Evolutionary conservation across 2,329 filamentous ascomycete species (phyloP).

Genomic region (Fusarium clavum): DNA sequence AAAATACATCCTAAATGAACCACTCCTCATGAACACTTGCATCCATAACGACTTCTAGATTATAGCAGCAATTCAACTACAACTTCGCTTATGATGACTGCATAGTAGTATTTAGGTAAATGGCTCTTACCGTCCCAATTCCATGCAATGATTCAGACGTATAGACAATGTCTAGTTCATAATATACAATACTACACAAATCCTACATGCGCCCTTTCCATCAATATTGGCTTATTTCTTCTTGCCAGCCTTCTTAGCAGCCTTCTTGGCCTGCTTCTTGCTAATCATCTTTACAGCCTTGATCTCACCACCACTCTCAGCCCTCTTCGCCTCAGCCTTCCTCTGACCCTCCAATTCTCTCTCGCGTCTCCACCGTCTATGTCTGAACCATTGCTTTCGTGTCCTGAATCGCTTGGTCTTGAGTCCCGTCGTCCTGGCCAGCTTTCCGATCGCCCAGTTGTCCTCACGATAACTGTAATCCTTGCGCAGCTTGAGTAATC

Average conservation of each 20-base stretch:
- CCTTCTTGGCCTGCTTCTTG: conserved; percentile 54
- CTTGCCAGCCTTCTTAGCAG: conserved; percentile 52
- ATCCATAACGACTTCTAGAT: no score
- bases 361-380: conserved; percentile 58
- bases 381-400: conserved; percentile 62
- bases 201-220: conserved; percentile 39
- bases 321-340: conserved; percentile 52
- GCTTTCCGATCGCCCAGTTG: conserved; percentile 68
- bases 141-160: neutral
- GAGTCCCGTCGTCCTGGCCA: conserved; percentile 64
- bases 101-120: neutral
- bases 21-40: neutral
- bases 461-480: conserved; percentile 71
- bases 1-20: conserved; percentile 12
- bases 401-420: conserved; percentile 63
- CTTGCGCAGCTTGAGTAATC: conserved; percentile 62
- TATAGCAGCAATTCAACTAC: neutral
- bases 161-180: conserved; percentile 9
- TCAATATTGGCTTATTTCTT: conserved; percentile 46
- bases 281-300: conserved; percentile 50
- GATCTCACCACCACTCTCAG: conserved; percentile 48
- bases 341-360: conserved; percentile 56
- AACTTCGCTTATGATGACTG: neutral
- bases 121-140: no score
- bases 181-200: conserved; percentile 43